Conservation (phyloP, 352 stramenopile genomes). For the Phytophthora rubi region DNA sequence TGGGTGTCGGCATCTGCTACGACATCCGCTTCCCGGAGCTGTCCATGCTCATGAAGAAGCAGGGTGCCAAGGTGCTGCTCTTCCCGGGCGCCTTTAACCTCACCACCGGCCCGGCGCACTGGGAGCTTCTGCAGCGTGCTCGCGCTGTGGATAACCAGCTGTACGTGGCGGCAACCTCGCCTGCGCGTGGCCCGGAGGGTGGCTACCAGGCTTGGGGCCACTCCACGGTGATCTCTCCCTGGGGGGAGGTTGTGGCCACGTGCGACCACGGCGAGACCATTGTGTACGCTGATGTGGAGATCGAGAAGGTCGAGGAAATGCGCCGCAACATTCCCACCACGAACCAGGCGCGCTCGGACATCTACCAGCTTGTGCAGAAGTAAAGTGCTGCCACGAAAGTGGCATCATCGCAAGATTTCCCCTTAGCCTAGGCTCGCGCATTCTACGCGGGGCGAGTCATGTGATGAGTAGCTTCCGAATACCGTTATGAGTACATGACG, state of each 20-base stretch:
- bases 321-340: constrained; percentile 95
- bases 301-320: constrained; percentile 95
- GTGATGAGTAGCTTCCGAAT: constrained; percentile 6
- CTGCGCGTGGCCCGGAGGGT: constrained; percentile 93
- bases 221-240: constrained; percentile 96
- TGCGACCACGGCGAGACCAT: constrained; percentile 93
- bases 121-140: constrained; percentile 97
- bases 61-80: constrained; percentile 88
- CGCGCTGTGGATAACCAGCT: constrained; percentile 95
- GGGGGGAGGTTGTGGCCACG: constrained; percentile 97
- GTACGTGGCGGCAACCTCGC: constrained; percentile 97
- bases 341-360: constrained; percentile 94
- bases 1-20: constrained; percentile 99
- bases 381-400: constrained; percentile 35
- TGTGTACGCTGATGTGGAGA: constrained; percentile 96
- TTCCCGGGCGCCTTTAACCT: constrained; percentile 91
- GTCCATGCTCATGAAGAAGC: constrained; percentile 95
- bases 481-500: constrained; percentile 18
- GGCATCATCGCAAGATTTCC: constrained; percentile 4
- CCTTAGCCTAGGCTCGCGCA: not conserved
- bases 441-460: not conserved
- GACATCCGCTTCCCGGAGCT: constrained; percentile 99
- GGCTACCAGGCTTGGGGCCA: constrained; percentile 99
- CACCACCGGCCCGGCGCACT: constrained; percentile 97
- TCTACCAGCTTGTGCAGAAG: constrained; percentile 94